A percentile compares a stretch with the other conserved stretches of the same genome.
Conservation (phyloP, 192 early-diverging fungal species). For the Entomortierella lignicola region DNA sequence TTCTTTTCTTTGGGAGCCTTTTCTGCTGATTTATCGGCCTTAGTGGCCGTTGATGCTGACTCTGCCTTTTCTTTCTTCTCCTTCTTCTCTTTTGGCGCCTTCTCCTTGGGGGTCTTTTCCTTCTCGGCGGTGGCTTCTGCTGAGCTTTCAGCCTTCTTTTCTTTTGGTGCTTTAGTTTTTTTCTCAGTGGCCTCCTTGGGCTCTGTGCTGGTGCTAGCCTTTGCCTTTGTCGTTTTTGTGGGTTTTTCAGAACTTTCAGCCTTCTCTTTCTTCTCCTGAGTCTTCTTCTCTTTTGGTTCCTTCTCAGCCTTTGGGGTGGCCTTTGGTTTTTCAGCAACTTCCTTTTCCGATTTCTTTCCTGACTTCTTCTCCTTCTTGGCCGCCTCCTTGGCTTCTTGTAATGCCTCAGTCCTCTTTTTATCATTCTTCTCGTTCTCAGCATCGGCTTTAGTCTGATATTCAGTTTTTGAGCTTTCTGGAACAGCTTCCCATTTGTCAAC, state of each 20-base stretch:
- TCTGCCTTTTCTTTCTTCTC: conserved; percentile 18
- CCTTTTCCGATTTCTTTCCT: conserved; percentile 8
- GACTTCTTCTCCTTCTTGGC: conserved; percentile 23
- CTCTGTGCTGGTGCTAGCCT: conserved; percentile 3
- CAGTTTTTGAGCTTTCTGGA: conserved; percentile 17
- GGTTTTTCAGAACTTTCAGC: background rate
- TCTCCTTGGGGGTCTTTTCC: background rate
- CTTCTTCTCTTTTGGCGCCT: conserved; percentile 27
- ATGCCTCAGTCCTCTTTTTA: conserved; percentile 25
- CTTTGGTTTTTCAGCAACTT: background rate
- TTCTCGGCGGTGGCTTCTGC: background rate
- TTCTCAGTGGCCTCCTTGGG: background rate
- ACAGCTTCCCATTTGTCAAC: conserved; percentile 52
- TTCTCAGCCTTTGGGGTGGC: conserved; percentile 1
- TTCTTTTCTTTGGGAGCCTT: conserved; percentile 35
- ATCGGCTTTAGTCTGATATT: conserved; percentile 37
- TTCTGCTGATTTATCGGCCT: conserved; percentile 8
- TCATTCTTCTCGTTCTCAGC: conserved; percentile 37
- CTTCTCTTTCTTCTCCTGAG: conserved; percentile 4
- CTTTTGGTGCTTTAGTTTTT: conserved; percentile 13
- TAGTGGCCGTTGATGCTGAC: conserved; percentile 7
- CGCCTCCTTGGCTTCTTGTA: conserved; percentile 34
- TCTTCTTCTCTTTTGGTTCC: conserved; percentile 12
- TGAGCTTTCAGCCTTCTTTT: conserved; percentile 3
- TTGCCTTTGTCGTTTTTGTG: conserved; percentile 9